These are phyloP conservation scores for Talaromyces funiculosus DNA, from an alignment of 2,329 filamentous ascomycete genomes.

Conservation along the genomic window DNA sequence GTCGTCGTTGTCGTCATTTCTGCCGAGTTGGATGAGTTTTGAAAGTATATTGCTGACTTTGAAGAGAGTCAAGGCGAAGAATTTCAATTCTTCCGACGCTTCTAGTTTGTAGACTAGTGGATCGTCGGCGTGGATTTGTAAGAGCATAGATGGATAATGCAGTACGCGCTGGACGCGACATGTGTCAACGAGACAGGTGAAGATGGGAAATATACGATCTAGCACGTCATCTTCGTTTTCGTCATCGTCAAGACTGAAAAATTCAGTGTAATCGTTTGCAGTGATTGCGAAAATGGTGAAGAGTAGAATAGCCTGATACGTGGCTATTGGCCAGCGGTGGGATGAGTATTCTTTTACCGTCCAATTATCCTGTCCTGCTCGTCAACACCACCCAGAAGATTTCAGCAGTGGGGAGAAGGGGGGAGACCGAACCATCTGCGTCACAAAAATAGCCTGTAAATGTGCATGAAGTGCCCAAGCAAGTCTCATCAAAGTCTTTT, in stretches of 20 bases:
- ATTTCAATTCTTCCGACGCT: constrained; percentile 26
- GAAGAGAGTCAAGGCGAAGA: constrained; percentile 25
- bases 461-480: constrained; percentile 23
- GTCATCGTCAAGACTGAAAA: not conserved
- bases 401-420: not conserved
- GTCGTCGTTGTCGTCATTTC: not conserved
- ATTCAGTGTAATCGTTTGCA: not conserved
- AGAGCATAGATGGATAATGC: constrained; percentile 25
- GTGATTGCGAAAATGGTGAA: constrained; percentile 26
- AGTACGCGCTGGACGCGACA: constrained; percentile 26
- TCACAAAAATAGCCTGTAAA: constrained; percentile 20
- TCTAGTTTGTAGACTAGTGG: constrained; percentile 20
- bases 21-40: not conserved
- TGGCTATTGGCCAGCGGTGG: constrained; percentile 27
- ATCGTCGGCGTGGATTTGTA: constrained; percentile 13
- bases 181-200: constrained; percentile 22
- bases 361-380: constrained; percentile 3
- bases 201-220: constrained; percentile 15
- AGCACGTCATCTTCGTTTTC: constrained; percentile 5
- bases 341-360: constrained; percentile 1
- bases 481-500: constrained; percentile 16
- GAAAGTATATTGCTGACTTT: constrained; percentile 16
- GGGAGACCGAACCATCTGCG: constrained; percentile 21
- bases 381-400: too few relatives aligned
- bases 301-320: constrained; percentile 29